Conservation (phyloP, 179 eudicot species). For the Carnegiea gigantea region DNA sequence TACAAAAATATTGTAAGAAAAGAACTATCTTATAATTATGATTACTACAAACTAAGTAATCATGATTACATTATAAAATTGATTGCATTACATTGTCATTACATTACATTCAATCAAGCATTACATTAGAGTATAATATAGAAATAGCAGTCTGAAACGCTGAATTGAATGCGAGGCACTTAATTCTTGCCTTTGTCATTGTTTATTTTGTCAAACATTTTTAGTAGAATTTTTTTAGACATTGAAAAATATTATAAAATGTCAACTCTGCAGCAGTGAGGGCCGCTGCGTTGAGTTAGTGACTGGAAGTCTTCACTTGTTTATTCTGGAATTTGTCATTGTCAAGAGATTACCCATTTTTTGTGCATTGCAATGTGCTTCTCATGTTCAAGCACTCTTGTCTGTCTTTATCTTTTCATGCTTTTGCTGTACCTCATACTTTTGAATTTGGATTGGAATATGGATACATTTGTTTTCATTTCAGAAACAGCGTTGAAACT, state of each 20-base stretch:
- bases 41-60: too few relatives aligned
- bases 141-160: background rate
- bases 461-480: constrained; percentile 19
- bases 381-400: background rate
- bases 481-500: constrained; percentile 85
- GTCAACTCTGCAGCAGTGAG: background rate
- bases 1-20: too few relatives aligned
- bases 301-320: too few relatives aligned
- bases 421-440: background rate
- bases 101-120: too few relatives aligned
- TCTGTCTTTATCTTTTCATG: background rate
- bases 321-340: background rate
- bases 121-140: too few relatives aligned
- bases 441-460: constrained; percentile 3
- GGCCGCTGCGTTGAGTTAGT: background rate
- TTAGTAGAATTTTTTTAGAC: background rate
- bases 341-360: background rate
- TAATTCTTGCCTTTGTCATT: too few relatives aligned
- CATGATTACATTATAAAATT: too few relatives aligned
- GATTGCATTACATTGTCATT: too few relatives aligned
- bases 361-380: background rate
- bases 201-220: background rate
- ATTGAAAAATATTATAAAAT: background rate
- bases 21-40: too few relatives aligned
- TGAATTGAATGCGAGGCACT: background rate